Base-by-base conservation (phyloP, 495 filamentous ascomycete genomes). In the Xylaria grammica region DNA sequence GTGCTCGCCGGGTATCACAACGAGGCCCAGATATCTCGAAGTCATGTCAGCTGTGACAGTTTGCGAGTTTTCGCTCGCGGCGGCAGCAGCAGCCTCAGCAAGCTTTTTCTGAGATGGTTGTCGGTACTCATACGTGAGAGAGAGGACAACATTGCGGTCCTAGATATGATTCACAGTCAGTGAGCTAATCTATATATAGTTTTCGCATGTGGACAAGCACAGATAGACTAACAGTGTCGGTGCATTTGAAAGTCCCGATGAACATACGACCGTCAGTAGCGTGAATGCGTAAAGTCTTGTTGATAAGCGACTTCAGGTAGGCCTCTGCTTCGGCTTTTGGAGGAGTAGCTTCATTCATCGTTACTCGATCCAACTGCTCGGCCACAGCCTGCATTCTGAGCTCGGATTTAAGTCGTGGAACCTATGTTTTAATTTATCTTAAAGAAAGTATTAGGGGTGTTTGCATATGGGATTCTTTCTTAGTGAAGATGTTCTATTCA, bases 181-280 rank as follows among this genome's bases (percentile, higher is more conserved):
- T 58, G 24, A 56, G 45, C 15, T 10, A 52, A 44, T 44, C n/a
- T 4, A 24, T 34, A 15, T 54, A 13, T 34, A 8, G 22, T 26
- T 19, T n/a, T 27, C 48, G 10, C 24, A 38, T 51, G 40, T 20
- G 29, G 27, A 19, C 20, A 52, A 11, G 20, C 27, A 62, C 44
- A 26, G 53, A n/a, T 29, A 6, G 34, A 78, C 82, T 48, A 68
- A 96, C 95, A 54, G 90, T 87, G 79, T 99, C 95, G 22, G 93
- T 97, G 77, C 96, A 98, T 76, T 94, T 97, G 78, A 99, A 91
- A 62, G 85, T 80, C 36, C 95, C 95, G 40, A 92, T 82, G 76
- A 98, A 99, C 80, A 97, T 90, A 45, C 95, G 91, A 27, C 80
- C 83, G 74, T 98, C 95, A 4, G 88, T 91, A 27, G 90, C 91